A percentile compares a stretch with the other conserved stretches of the same genome.
These are phyloP conservation scores for Fraxinus velutina DNA, from an alignment of 305 asterid genomes.

Conservation along the genomic window DNA sequence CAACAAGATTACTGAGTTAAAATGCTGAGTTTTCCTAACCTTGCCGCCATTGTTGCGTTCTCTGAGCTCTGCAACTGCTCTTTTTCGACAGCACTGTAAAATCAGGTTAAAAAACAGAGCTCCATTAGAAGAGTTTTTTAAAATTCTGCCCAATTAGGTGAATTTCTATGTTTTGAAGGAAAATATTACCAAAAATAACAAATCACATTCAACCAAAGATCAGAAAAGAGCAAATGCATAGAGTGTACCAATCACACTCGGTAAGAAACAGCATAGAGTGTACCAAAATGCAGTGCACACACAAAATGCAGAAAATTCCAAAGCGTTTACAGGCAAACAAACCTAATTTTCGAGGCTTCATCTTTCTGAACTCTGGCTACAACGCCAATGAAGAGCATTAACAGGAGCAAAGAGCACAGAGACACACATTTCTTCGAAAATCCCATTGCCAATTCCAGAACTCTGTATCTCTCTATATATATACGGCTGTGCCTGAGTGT, in stretches of 20 bases:
- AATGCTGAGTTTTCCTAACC: conserved; percentile 27
- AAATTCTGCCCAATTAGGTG: neutral
- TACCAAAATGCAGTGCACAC: neutral
- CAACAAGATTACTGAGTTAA: neutral
- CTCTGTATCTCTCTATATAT: conserved; percentile 1
- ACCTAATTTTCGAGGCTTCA: conserved; percentile 38
- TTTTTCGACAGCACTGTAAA: conserved; percentile 30
- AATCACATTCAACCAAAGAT: neutral
- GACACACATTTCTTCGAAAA: conserved; percentile 33
- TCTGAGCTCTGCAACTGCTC: conserved; percentile 38
- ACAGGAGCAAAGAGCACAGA: conserved; percentile 34
- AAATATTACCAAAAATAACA: neutral
- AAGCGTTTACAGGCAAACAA: neutral
- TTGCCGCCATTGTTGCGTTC: conserved; percentile 36
- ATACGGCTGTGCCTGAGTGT: conserved; percentile 6
- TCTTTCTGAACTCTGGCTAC: conserved; percentile 32
- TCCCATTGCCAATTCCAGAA: conserved; percentile 26
- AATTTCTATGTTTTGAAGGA: neutral
- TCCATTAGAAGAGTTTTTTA: neutral
- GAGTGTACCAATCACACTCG: neutral
- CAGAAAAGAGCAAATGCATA: neutral
- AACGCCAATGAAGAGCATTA: conserved; percentile 40
- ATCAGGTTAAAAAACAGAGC: neutral
- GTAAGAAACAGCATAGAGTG: neutral
- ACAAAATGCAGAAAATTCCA: neutral